Evolutionary conservation across 129 eudicot genomes (phyloP).

Genomic region (Helianthus tuberosus): DNA sequence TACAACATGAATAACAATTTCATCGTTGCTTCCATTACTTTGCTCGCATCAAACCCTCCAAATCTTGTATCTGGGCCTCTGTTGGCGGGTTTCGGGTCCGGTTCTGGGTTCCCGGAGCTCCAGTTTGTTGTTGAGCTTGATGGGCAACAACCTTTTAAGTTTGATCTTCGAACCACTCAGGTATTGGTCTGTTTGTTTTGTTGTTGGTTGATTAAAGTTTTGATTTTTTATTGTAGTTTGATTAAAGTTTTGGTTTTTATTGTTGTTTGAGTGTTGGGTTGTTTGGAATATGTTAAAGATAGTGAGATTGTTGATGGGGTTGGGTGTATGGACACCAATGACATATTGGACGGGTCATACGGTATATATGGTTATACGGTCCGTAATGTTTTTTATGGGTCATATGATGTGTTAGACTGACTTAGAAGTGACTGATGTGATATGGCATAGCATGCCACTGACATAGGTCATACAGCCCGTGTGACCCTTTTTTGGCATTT

Average conservation of each 20-base stretch:
- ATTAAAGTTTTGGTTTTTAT: not conserved
- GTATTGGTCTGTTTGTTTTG: conserved; percentile 16
- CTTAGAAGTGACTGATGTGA: too few relatives aligned
- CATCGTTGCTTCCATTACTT: conserved; percentile 45
- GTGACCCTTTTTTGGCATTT: too few relatives aligned
- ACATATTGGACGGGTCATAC: too few relatives aligned
- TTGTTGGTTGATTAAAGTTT: not conserved
- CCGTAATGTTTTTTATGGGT: too few relatives aligned
- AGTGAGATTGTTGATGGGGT: too few relatives aligned
- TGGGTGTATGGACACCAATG: too few relatives aligned
- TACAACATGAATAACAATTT: conserved; percentile 43
- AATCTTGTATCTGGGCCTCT: conserved; percentile 37
- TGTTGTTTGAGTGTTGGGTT: not conserved
- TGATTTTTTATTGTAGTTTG: not conserved
- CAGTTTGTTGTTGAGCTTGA: conserved; percentile 40
- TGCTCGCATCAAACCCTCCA: conserved; percentile 46
- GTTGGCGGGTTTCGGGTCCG: conserved; percentile 48
- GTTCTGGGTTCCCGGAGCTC: conserved; percentile 50
- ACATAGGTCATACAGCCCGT: too few relatives aligned
- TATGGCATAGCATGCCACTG: too few relatives aligned
- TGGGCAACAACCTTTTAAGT: conserved; percentile 30
- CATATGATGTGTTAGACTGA: too few relatives aligned
- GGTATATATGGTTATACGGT: too few relatives aligned
- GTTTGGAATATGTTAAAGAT: not conserved
- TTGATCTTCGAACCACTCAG: conserved; percentile 53